Evolutionary conservation across 139 green algal species (phyloP).

Genomic region (Chlorella sp.): DNA sequence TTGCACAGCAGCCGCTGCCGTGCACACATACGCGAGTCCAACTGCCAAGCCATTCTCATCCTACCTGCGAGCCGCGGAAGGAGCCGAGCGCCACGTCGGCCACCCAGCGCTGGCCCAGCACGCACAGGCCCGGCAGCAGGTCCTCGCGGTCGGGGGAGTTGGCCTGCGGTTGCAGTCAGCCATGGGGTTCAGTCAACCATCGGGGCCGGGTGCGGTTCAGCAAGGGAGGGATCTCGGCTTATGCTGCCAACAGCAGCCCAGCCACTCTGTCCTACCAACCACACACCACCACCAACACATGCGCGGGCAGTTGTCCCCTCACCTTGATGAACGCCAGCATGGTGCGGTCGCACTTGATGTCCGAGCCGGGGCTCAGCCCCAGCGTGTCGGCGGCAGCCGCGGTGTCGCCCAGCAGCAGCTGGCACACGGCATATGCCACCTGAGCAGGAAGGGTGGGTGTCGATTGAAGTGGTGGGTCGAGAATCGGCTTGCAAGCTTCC

Average conservation of each 20-base stretch:
- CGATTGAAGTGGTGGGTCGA: no score
- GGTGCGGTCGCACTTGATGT: constrained; percentile 39
- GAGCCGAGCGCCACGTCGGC: constrained; percentile 47
- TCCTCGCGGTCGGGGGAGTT: constrained; percentile 33
- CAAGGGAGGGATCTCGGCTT: no score
- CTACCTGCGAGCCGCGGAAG: constrained; percentile 27
- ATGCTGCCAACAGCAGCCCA: no score
- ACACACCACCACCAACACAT: neutral
- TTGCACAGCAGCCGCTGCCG: no score
- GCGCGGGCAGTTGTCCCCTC: neutral
- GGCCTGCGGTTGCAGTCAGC: constrained; percentile 28
- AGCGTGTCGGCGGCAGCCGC: constrained; percentile 37
- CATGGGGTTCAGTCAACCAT: no score
- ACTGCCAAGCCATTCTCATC: no score
- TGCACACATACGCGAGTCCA: no score
- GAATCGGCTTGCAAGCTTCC: no score
- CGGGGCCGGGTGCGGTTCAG: no score
- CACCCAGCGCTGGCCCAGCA: constrained; percentile 53
- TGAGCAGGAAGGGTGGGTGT: neutral
- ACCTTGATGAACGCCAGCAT: constrained; percentile 51
- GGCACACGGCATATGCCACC: constrained; percentile 36
- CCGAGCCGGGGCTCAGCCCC: constrained; percentile 16
- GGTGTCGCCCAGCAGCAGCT: constrained; percentile 56
- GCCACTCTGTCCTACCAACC: neutral
- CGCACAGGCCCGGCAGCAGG: constrained; percentile 53